Conservation (phyloP, 129 eudicot genomes). For the Logfia minima region DNA sequence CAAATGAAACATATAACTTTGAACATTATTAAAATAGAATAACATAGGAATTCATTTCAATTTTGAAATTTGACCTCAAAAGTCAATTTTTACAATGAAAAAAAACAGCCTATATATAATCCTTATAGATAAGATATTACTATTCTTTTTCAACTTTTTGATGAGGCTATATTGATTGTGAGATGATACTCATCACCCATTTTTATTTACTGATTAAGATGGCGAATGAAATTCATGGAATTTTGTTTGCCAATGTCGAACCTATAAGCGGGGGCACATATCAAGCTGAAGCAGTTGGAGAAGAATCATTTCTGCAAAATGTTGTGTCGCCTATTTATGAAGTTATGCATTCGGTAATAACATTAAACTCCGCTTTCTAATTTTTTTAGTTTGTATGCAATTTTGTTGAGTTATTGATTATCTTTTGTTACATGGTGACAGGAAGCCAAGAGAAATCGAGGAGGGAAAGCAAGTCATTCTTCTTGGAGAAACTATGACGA, state of each 20-base stretch:
- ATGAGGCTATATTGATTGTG: not conserved
- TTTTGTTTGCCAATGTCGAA: slow-evolving; percentile 66
- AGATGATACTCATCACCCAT: slow-evolving; percentile 22
- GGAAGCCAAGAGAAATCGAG: slow-evolving; percentile 89
- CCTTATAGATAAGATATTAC: not conserved
- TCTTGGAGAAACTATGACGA: slow-evolving; percentile 99
- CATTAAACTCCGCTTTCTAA: slow-evolving; percentile 4
- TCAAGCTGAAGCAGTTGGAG: slow-evolving; percentile 61
- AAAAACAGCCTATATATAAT: not conserved
- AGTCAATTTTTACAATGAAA: too few relatives aligned
- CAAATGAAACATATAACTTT: not conserved
- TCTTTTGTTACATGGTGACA: slow-evolving; percentile 41
- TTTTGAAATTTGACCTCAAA: not conserved
- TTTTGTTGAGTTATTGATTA: slow-evolving; percentile 23
- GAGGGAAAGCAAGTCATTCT: slow-evolving; percentile 96
- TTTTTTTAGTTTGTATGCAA: not conserved
- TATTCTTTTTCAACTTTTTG: not conserved
- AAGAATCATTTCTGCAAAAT: slow-evolving; percentile 71
- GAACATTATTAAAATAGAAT: not conserved
- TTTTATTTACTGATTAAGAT: slow-evolving; percentile 46
- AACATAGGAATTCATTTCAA: not conserved
- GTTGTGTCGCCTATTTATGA: slow-evolving; percentile 89
- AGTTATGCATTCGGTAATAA: slow-evolving; percentile 72
- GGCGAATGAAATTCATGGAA: slow-evolving; percentile 81
- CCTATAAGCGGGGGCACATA: slow-evolving; percentile 69